Conservation (phyloP, 2,329 filamentous ascomycete genomes). For the Sporothrix protearum region DNA sequence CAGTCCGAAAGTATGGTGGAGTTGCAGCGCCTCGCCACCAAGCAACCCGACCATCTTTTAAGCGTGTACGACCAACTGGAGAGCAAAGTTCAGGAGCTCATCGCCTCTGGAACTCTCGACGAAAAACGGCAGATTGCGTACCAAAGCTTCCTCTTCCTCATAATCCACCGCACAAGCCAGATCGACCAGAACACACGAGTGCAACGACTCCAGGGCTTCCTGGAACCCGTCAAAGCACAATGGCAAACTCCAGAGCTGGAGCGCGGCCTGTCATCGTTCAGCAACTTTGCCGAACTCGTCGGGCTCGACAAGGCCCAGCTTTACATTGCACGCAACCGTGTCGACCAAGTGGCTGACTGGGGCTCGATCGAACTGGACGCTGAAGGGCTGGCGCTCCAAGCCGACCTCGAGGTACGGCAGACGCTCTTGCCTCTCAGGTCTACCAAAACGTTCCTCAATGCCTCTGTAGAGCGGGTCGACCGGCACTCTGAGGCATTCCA, state of each 20-base stretch:
- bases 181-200: slow-evolving; percentile 70
- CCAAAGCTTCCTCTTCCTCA: slow-evolving; percentile 87
- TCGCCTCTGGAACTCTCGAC: slow-evolving; percentile 68
- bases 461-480: slow-evolving; percentile 84
- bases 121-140: slow-evolving; percentile 82
- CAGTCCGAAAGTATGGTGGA: slow-evolving; percentile 83
- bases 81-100: slow-evolving; percentile 74
- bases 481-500: slow-evolving; percentile 69
- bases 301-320: slow-evolving; percentile 75
- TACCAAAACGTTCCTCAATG: slow-evolving; percentile 88
- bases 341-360: slow-evolving; percentile 80
- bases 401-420: slow-evolving; percentile 71
- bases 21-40: slow-evolving; percentile 79
- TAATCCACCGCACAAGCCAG: slow-evolving; percentile 78
- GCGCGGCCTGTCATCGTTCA: slow-evolving; percentile 67
- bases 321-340: slow-evolving; percentile 66
- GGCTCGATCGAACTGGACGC: slow-evolving; percentile 69
- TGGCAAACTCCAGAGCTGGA: slow-evolving; percentile 74
- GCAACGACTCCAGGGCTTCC: slow-evolving; percentile 68
- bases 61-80: slow-evolving; percentile 86
- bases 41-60: slow-evolving; percentile 87
- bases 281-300: slow-evolving; percentile 74
- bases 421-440: slow-evolving; percentile 75
- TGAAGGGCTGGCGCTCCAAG: slow-evolving; percentile 75
- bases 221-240: slow-evolving; percentile 73